Evolutionary conservation across 2,329 filamentous ascomycete species (phyloP).

Genomic region (Penicillium sp.): DNA sequence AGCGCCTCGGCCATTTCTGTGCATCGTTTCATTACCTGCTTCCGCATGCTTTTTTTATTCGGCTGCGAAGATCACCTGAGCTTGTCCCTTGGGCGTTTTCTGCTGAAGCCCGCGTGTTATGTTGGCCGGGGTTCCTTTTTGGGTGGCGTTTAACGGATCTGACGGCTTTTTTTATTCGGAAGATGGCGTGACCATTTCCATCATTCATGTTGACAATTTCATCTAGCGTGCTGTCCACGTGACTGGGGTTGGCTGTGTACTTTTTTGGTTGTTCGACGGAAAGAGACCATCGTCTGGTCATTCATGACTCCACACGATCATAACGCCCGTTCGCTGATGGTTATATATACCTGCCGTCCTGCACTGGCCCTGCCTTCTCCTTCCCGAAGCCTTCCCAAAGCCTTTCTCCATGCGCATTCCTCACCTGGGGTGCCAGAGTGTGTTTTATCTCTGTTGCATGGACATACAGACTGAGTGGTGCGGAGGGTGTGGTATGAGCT

Average conservation of each 20-base stretch:
- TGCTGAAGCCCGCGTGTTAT: slow-evolving; percentile 32
- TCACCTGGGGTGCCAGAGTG: not conserved
- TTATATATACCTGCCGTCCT: slow-evolving; percentile 7
- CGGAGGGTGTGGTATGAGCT: not conserved
- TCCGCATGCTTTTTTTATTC: slow-evolving; percentile 31
- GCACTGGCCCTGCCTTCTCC: not conserved
- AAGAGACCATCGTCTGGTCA: slow-evolving; percentile 7
- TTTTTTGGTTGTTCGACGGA: slow-evolving; percentile 9
- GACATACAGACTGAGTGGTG: slow-evolving; percentile 6
- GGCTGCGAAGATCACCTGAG: slow-evolving; percentile 33
- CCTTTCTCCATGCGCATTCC: not conserved
- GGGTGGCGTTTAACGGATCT: slow-evolving; percentile 39
- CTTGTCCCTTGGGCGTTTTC: slow-evolving; percentile 29
- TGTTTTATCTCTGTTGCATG: not conserved
- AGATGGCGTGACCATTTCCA: slow-evolving; percentile 32
- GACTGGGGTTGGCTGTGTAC: slow-evolving; percentile 27
- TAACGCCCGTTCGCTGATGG: slow-evolving; percentile 2
- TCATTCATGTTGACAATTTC: slow-evolving; percentile 35
- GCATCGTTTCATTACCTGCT: slow-evolving; percentile 29
- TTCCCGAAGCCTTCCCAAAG: no score
- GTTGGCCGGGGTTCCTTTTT: slow-evolving; percentile 31
- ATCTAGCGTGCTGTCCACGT: slow-evolving; percentile 37
- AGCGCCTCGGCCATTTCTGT: slow-evolving; percentile 17
- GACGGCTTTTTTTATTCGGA: slow-evolving; percentile 30
- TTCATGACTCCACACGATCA: not conserved